phyloP scores from a whole-genome alignment of 192 early-diverging fungal species.

The Geranomyces michiganensis region DNA sequence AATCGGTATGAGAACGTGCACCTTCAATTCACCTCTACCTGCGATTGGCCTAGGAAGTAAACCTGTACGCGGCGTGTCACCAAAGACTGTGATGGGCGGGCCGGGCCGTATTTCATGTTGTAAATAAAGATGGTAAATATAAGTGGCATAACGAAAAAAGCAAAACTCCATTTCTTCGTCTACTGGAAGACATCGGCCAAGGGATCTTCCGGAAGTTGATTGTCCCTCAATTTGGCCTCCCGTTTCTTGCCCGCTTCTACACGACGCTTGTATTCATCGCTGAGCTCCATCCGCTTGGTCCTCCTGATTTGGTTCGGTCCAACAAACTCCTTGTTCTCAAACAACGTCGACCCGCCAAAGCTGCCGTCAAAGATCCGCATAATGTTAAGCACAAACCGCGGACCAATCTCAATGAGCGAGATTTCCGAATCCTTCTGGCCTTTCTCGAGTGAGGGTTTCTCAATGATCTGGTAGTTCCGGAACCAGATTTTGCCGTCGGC shows the following conservation, averaged over 20 bases:
- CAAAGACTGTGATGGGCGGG: too few species aligned
- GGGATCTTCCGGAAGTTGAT: slow-evolving; percentile 55
- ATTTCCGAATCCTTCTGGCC: slow-evolving; percentile 68
- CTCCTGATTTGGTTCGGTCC: slow-evolving; percentile 67
- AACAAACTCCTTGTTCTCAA: slow-evolving; percentile 86
- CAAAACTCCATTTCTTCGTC: too few species aligned
- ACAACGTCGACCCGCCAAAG: slow-evolving; percentile 91
- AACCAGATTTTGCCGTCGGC: slow-evolving; percentile 87
- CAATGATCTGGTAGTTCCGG: slow-evolving; percentile 94
- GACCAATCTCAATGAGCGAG: slow-evolving; percentile 92
- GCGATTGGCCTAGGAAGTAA: too few species aligned
- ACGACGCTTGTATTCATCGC: slow-evolving; percentile 56
- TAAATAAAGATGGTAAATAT: too few species aligned
- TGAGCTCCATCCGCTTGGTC: slow-evolving; percentile 49
- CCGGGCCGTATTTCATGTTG: too few species aligned
- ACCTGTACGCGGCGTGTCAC: too few species aligned
- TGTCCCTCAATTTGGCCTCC: slow-evolving; percentile 47
- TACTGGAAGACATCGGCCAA: slow-evolving; percentile 43
- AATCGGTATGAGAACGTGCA: too few species aligned
- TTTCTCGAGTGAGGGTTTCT: slow-evolving; percentile 54
- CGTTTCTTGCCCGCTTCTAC: slow-evolving; percentile 44
- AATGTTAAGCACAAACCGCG: slow-evolving; percentile 90
- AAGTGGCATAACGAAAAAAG: too few species aligned
- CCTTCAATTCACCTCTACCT: too few species aligned
- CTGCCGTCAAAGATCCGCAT: slow-evolving; percentile 95